Evolutionary conservation across 2,329 filamentous ascomycete species (phyloP).

Genomic region (Trichoderma arundinaceum): DNA sequence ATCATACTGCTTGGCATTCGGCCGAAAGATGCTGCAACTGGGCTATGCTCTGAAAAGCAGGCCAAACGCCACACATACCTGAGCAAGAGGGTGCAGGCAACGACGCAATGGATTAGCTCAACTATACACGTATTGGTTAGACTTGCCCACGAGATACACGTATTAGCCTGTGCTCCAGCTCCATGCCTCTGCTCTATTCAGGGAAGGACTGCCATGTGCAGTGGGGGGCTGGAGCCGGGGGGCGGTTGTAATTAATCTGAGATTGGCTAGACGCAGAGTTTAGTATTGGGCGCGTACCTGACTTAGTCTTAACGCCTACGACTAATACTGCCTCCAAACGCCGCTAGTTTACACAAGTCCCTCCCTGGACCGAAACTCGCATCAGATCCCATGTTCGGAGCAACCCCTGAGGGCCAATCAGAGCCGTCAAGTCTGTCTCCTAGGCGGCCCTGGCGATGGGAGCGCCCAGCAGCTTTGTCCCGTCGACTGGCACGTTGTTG

Average conservation of each 20-base stretch:
- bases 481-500: background rate
- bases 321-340: background rate
- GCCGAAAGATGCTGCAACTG: no score
- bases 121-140: background rate
- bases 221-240: conserved; percentile 17
- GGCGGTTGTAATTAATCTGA: conserved; percentile 9
- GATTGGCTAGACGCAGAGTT: conserved; percentile 9
- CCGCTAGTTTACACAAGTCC: background rate
- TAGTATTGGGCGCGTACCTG: conserved; percentile 16
- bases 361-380: conserved; percentile 8
- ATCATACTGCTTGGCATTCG: background rate
- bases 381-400: conserved; percentile 8
- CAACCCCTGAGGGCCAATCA: conserved; percentile 16
- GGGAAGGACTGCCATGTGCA: background rate
- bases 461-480: background rate
- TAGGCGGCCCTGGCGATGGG: background rate
- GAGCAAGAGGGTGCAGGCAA: background rate
- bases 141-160: background rate
- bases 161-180: background rate
- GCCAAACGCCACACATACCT: background rate
- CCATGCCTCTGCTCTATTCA: background rate
- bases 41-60: background rate
- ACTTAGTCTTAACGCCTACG: background rate
- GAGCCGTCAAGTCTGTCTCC: background rate
- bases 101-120: background rate